Base-by-base conservation (phyloP, 768 basidiomycete genomes). In the Lentinula detonsa region DNA sequence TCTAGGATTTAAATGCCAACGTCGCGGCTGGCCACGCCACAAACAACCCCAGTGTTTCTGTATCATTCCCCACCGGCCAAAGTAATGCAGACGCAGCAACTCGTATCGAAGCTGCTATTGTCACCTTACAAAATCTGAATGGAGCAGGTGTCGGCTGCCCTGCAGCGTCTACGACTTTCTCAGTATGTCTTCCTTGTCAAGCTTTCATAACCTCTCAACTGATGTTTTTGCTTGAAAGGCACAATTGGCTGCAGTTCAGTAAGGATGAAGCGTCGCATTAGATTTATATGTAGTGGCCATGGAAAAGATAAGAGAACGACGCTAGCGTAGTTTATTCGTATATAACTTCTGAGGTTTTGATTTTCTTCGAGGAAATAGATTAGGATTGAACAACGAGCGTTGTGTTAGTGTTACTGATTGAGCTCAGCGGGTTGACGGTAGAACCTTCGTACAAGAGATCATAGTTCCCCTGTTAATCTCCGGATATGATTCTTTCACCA, bases 91-190 rank as follows among this genome's bases (percentile, higher is more conserved):
- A 83, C 51, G 76, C 84, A 67, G 70, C 81, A 49, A 75, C 84
- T 0, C 84, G 89, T 35, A 74, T 91, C 61, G 73, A 82, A 51
- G 79, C 87, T 31, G 79, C 83, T 5, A 67, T 84, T 10, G 79
- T 88, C 40, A 86, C 89, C 5, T 74, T 91, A n/a, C 90, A 91
- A 74, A 91, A 91, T 70, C 69, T 91, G 45, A 75, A 78, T 53
- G 89, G 88, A 1, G 77, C 85, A 0, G 90, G 88, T 42, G 70
- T 77, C 5, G 90, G 88, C 13, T 90, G 87, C 69, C 88, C 88
- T 5, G 81, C 82, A 13, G 81, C 80, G 1, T 79, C 86, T 8
- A 87, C 88, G 0, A 89, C 86, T 4, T 83, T 87, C 66, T 65
- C 75, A 23, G 81, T 61, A 39, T 23, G 49, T 54, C 13, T 35